Evolutionary conservation across 2,329 filamentous ascomycete species (phyloP).

Genomic region (Hortaea sp.): DNA sequence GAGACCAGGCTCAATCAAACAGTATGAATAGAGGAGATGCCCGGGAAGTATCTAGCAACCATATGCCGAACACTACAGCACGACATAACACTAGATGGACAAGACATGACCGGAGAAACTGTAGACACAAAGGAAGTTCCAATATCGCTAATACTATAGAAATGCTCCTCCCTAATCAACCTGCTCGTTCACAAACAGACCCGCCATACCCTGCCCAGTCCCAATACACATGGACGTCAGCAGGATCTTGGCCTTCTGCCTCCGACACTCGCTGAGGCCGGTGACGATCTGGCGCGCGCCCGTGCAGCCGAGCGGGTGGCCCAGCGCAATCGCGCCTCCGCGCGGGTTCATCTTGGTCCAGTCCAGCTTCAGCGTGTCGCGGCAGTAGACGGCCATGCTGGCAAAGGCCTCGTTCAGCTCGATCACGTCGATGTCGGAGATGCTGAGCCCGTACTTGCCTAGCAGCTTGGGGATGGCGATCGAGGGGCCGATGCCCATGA

Average conservation of each 20-base stretch:
- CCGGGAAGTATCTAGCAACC: too few species aligned
- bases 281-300: slow-evolving; percentile 79
- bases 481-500: slow-evolving; percentile 90
- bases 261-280: slow-evolving; percentile 37
- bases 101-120: too few species aligned
- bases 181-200: slow-evolving; percentile 56
- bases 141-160: too few species aligned
- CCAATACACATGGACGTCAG: slow-evolving; percentile 84
- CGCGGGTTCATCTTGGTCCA: slow-evolving; percentile 70
- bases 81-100: too few species aligned
- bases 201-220: slow-evolving; percentile 56
- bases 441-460: slow-evolving; percentile 61
- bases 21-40: too few species aligned
- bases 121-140: too few species aligned
- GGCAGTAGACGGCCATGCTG: slow-evolving; percentile 79
- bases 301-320: slow-evolving; percentile 72
- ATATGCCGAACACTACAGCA: too few species aligned
- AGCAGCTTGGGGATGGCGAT: slow-evolving; percentile 72
- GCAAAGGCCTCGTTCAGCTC: slow-evolving; percentile 98
- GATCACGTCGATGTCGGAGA: slow-evolving; percentile 78
- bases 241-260: slow-evolving; percentile 35
- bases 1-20: too few species aligned
- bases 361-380: slow-evolving; percentile 53
- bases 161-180: slow-evolving; percentile 8
- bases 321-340: slow-evolving; percentile 73